Percentiles rank a stretch among this genome's conserved stretches.
Evolutionary conservation across 106 monocot genomes (phyloP).

Genomic region (Dendrobium huoshanense): DNA sequence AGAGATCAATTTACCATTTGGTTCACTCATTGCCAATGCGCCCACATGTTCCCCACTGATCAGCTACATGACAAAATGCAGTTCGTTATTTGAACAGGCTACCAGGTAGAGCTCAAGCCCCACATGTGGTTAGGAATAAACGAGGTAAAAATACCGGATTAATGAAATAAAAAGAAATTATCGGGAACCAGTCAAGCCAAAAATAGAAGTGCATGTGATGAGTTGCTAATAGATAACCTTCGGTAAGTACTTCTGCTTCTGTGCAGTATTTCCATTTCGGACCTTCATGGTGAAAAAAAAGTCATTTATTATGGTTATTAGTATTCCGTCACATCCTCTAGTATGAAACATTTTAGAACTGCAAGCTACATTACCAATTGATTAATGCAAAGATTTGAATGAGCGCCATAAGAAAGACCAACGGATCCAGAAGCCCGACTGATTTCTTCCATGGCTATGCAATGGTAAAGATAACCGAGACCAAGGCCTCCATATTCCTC

Average conservation of each 20-base stretch:
- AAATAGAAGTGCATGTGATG: background rate
- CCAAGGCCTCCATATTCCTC: slow-evolving; percentile 98
- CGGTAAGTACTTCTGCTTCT: slow-evolving; percentile 85
- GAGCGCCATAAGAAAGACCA: slow-evolving; percentile 97
- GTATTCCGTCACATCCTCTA: background rate
- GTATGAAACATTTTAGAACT: background rate
- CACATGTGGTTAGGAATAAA: background rate
- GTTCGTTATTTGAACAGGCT: slow-evolving; percentile 12
- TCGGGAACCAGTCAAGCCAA: background rate
- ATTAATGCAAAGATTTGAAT: slow-evolving; percentile 98
- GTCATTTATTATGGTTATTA: background rate
- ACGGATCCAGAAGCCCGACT: slow-evolving; percentile 93
- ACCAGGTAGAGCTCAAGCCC: background rate
- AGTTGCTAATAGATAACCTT: slow-evolving; percentile 42
- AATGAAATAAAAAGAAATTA: background rate
- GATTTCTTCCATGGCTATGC: slow-evolving; percentile 97
- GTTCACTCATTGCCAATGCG: slow-evolving; percentile 98
- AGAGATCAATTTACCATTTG: slow-evolving; percentile 59
- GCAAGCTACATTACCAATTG: slow-evolving; percentile 61
- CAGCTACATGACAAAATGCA: slow-evolving; percentile 57
- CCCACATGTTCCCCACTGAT: slow-evolving; percentile 99
- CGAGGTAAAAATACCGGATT: background rate
- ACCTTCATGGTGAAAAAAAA: slow-evolving; percentile 41
- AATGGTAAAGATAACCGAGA: slow-evolving; percentile 95
- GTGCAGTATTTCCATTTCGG: slow-evolving; percentile 59